Conservation (phyloP, 352 stramenopile species). For the Pythium guiyangense region DNA sequence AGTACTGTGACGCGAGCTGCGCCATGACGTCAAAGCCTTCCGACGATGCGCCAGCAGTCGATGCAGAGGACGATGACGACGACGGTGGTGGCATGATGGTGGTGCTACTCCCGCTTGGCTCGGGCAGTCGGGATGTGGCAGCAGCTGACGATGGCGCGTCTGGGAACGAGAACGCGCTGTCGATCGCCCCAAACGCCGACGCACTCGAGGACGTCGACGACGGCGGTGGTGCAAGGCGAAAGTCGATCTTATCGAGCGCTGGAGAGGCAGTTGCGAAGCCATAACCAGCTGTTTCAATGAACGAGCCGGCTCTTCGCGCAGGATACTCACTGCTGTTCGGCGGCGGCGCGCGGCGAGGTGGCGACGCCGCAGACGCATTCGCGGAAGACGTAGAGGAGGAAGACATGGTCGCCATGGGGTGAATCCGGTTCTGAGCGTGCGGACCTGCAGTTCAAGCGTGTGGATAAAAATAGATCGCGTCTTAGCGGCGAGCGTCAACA, state of each 20-base stretch:
- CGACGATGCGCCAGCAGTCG: neutral
- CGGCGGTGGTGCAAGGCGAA: constrained; percentile 4
- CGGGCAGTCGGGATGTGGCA: constrained; percentile 5
- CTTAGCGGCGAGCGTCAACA: too few relatives aligned
- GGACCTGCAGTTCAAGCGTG: too few relatives aligned
- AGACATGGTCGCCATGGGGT: constrained; percentile 16
- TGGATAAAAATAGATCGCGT: too few relatives aligned
- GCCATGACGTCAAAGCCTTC: constrained; percentile 78
- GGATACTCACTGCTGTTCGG: constrained; percentile 5
- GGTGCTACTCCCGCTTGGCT: too few relatives aligned
- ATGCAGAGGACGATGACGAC: neutral
- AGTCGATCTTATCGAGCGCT: constrained; percentile 23
- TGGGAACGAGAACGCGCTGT: constrained; percentile 16
- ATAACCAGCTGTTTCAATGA: constrained; percentile 14
- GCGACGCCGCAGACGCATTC: constrained; percentile 1
- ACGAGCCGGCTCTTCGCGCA: constrained; percentile 16
- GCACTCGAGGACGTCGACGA: constrained; percentile 15
- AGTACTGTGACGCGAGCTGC: constrained; percentile 80
- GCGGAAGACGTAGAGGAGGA: constrained; percentile 8
- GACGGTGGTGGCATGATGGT: neutral
- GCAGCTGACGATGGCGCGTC: neutral
- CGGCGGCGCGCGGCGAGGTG: neutral
- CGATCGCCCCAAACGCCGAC: constrained; percentile 11
- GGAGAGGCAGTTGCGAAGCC: constrained; percentile 11
- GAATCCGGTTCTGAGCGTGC: constrained; percentile 16